Conservation (phyloP, 495 filamentous ascomycete genomes). For the Neurospora sp. region DNA sequence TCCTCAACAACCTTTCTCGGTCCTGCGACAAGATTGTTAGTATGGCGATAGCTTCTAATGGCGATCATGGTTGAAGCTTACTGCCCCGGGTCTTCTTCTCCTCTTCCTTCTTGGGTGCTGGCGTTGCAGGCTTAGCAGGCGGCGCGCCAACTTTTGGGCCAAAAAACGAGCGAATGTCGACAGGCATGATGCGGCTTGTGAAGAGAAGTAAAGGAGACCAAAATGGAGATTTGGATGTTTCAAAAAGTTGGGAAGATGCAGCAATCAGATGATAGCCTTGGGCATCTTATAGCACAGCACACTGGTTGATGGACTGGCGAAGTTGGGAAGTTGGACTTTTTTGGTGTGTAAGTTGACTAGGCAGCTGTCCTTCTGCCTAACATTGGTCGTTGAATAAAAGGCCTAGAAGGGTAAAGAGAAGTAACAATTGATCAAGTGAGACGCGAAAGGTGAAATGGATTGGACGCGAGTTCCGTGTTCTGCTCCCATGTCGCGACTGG, state of each 20-base stretch:
- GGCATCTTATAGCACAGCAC: not conserved
- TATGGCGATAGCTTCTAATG: not conserved
- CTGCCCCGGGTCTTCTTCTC: slow-evolving; percentile 35
- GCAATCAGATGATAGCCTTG: not conserved
- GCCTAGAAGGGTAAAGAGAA: not conserved
- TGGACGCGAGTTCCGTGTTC: not conserved
- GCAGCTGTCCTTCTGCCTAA: not conserved
- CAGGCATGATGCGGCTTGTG: slow-evolving; percentile 40
- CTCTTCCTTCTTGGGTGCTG: slow-evolving; percentile 38
- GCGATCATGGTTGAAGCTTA: slow-evolving; percentile 10
- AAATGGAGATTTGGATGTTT: not conserved
- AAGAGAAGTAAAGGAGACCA: not conserved
- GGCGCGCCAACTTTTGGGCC: slow-evolving; percentile 45
- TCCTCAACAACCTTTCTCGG: slow-evolving; percentile 55
- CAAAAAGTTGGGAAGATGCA: not conserved
- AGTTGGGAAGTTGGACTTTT: not conserved
- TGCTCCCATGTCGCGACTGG: not conserved
- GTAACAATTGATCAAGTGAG: not conserved
- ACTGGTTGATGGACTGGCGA: not conserved
- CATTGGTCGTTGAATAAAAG: not conserved
- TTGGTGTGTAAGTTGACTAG: not conserved
- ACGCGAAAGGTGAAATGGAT: not conserved
- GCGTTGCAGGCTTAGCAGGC: slow-evolving; percentile 36
- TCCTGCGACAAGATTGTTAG: slow-evolving; percentile 37
- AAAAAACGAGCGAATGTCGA: slow-evolving; percentile 76